Conservation (phyloP, 2,329 filamentous ascomycete genomes). For the Eutypa lata region DNA sequence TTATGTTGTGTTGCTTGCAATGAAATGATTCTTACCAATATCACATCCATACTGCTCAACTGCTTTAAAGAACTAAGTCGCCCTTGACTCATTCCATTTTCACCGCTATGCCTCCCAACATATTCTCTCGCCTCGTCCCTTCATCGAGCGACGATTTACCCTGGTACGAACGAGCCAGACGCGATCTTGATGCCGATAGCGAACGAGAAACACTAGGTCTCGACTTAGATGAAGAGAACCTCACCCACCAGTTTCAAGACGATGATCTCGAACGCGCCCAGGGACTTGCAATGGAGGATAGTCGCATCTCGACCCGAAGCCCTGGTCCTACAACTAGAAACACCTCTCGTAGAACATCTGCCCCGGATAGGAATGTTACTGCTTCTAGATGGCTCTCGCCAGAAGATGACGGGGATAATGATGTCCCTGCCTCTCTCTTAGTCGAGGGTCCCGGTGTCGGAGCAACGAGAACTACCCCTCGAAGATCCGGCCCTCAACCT, state of each 20-base stretch:
- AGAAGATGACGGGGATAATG: conserved; percentile 45
- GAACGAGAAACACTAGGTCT: conserved; percentile 38
- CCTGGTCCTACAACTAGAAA: conserved; percentile 17
- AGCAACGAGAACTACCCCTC: conserved; percentile 20
- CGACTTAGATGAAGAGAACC: conserved; percentile 52
- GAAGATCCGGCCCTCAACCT: conserved; percentile 19
- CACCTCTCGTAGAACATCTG: conserved; percentile 8
- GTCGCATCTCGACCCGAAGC: conserved; percentile 41
- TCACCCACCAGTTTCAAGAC: conserved; percentile 49
- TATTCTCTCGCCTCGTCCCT: conserved; percentile 43
- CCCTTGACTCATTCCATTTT: conserved; percentile 3
- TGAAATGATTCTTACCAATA: background rate
- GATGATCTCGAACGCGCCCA: conserved; percentile 44
- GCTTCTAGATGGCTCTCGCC: conserved; percentile 26
- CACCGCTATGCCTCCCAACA: conserved; percentile 42
- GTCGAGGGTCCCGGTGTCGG: conserved; percentile 45
- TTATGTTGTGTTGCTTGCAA: background rate
- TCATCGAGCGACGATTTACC: conserved; percentile 33
- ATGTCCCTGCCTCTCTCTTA: conserved; percentile 62
- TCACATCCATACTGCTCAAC: background rate
- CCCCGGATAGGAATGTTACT: conserved; percentile 11
- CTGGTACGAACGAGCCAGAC: conserved; percentile 49
- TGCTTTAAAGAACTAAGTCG: background rate
- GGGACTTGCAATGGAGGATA: conserved; percentile 42
- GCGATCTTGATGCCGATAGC: conserved; percentile 37